Percentiles rank a stretch among this genome's conserved stretches.
phyloP scores from a whole-genome alignment of 257 asterid genomes.

The Sherardia arvensis region DNA sequence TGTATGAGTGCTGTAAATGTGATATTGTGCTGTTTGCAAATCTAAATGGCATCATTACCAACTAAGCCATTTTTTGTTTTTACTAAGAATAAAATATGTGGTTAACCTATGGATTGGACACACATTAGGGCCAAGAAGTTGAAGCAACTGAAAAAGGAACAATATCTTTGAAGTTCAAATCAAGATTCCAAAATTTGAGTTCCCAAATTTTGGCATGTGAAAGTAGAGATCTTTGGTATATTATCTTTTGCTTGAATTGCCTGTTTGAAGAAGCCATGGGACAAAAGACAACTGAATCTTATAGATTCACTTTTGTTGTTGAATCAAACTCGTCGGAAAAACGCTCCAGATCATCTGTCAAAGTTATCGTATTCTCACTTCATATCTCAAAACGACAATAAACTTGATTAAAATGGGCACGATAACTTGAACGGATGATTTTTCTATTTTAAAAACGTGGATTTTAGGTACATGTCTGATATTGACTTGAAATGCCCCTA shows the following conservation, averaged over 20 bases:
- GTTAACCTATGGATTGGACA: neutral
- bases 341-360: neutral
- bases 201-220: conserved; percentile 34
- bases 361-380: neutral
- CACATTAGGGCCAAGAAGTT: neutral
- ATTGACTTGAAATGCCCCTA: too few relatives aligned
- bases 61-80: neutral
- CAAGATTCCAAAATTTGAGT: conserved; percentile 3
- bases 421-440: too few relatives aligned
- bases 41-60: conserved; percentile 3
- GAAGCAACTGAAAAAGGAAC: conserved; percentile 2
- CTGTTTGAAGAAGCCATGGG: conserved; percentile 3
- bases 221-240: conserved; percentile 24
- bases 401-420: neutral
- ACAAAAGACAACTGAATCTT: conserved; percentile 40
- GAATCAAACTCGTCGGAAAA: conserved; percentile 9
- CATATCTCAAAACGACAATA: neutral
- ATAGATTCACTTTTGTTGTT: conserved; percentile 37
- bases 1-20: neutral
- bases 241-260: neutral
- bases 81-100: neutral
- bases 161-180: conserved; percentile 2
- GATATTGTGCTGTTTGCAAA: neutral
- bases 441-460: too few relatives aligned
- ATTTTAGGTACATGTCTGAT: too few relatives aligned